phyloP scores from a whole-genome alignment of 768 basidiomycete species.

The Kwoniella europaea region DNA sequence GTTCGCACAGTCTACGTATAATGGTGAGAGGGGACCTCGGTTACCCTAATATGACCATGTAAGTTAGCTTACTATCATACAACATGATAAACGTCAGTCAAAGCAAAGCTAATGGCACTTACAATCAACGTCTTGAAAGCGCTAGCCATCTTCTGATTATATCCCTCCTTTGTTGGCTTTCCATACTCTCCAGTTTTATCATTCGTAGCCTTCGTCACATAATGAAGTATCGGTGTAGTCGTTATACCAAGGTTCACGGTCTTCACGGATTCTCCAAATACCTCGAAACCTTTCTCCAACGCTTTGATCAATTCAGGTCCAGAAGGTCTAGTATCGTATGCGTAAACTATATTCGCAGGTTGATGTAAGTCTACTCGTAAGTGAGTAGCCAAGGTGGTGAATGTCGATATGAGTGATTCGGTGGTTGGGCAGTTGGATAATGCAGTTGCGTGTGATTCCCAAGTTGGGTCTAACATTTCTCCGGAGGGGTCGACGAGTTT shows the following conservation, averaged over 20 bases:
- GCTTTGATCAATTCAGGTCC: constrained; percentile 76
- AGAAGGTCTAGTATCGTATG: constrained; percentile 89
- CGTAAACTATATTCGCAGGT: constrained; percentile 84
- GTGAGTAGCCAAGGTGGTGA: constrained; percentile 68
- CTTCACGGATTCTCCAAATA: constrained; percentile 66
- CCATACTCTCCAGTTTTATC: constrained; percentile 79
- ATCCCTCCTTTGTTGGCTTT: constrained; percentile 77
- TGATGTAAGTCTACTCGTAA: constrained; percentile 77
- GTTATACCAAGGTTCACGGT: constrained; percentile 78
- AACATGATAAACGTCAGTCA: background rate
- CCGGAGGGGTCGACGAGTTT: constrained; percentile 96
- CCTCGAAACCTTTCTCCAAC: constrained; percentile 79
- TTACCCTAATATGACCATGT: constrained; percentile 33
- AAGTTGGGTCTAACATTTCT: constrained; percentile 93
- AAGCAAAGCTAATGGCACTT: constrained; percentile 55
- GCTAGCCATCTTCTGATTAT: constrained; percentile 76
- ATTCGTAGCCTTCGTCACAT: constrained; percentile 87
- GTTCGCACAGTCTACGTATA: constrained; percentile 97
- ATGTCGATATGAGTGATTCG: constrained; percentile 70
- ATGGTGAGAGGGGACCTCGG: constrained; percentile 62
- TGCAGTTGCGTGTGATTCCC: constrained; percentile 85
- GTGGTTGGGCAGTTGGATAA: constrained; percentile 82
- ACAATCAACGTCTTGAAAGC: constrained; percentile 90
- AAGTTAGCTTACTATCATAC: constrained; percentile 65
- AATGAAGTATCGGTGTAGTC: constrained; percentile 94